phyloP scores from a whole-genome alignment of 768 basidiomycete genomes.

The Trametes cingulata region DNA sequence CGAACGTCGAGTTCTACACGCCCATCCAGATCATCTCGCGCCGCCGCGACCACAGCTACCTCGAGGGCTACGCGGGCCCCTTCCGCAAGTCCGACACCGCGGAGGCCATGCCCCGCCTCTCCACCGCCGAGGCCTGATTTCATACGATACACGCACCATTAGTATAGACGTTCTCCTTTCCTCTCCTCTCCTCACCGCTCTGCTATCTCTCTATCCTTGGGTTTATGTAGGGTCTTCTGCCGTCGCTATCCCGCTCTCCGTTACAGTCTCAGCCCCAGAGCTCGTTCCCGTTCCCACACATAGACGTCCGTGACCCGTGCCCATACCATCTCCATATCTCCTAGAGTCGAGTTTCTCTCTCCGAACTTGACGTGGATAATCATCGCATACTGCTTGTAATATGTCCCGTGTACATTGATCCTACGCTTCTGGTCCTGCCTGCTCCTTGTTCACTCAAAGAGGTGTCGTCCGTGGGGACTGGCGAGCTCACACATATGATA shows the following conservation, averaged over 20 bases:
- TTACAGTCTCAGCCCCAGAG: not conserved
- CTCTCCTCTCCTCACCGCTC: not conserved
- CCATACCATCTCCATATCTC: not conserved
- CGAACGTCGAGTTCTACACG: conserved; percentile 58
- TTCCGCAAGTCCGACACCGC: conserved; percentile 19
- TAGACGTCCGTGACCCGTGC: not conserved
- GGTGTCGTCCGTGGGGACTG: no score
- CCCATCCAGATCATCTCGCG: conserved; percentile 38
- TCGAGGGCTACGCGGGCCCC: conserved; percentile 23
- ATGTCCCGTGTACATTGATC: not conserved
- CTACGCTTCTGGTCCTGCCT: not conserved
- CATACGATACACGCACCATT: not conserved
- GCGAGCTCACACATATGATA: no score
- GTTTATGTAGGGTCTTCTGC: conserved; percentile 4
- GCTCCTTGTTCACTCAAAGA: no score
- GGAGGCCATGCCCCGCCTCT: conserved; percentile 3
- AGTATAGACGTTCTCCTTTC: not conserved
- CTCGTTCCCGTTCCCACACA: not conserved
- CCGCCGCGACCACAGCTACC: conserved; percentile 12
- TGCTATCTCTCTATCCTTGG: not conserved
- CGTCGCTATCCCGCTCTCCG: not conserved
- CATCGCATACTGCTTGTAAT: conserved; percentile 5
- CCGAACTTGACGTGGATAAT: conserved; percentile 7
- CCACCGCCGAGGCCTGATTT: not conserved
- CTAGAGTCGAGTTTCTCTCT: conserved; percentile 3